These are phyloP conservation scores for Populus tremula DNA, from an alignment of 345 rosid genomes.

Conservation along the genomic window DNA sequence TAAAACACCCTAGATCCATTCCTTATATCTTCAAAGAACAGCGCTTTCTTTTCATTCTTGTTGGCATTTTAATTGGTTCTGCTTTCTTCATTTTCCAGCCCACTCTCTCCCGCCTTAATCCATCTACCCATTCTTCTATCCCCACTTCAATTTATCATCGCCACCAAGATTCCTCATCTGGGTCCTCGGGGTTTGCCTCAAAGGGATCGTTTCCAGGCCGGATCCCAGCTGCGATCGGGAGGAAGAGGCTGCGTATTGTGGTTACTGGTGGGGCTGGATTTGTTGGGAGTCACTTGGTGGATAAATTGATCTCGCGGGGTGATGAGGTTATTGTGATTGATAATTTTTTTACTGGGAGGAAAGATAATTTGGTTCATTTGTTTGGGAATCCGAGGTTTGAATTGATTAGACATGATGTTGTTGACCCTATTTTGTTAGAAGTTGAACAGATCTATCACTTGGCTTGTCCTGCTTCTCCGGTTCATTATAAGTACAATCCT, in stretches of 20 bases:
- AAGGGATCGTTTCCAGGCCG: conserved; percentile 38
- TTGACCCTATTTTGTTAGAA: conserved; percentile 90
- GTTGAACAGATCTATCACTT: conserved; percentile 99
- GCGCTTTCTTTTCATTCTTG: conserved; percentile 85
- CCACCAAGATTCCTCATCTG: not conserved
- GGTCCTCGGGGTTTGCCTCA: not conserved
- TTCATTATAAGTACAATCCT: conserved; percentile 92
- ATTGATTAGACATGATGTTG: conserved; percentile 94
- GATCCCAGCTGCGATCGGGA: conserved; percentile 69
- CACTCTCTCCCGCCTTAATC: conserved; percentile 62
- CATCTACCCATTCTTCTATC: conserved; percentile 40
- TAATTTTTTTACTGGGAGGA: conserved; percentile 94
- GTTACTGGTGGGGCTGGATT: conserved; percentile 98
- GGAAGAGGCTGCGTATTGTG: conserved; percentile 70
- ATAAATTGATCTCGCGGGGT: conserved; percentile 79
- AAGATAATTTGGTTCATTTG: conserved; percentile 80
- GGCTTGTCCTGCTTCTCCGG: conserved; percentile 99
- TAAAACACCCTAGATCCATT: conserved; percentile 82
- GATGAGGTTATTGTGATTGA: conserved; percentile 95
- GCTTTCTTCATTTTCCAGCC: conserved; percentile 94
- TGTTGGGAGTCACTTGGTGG: conserved; percentile 96
- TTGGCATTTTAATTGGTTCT: conserved; percentile 88
- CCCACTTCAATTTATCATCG: conserved; percentile 14
- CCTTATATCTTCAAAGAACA: conserved; percentile 82
- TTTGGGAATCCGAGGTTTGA: conserved; percentile 86